phyloP scores from a whole-genome alignment of 495 filamentous ascomycete species.

The Penicillium lagena region DNA sequence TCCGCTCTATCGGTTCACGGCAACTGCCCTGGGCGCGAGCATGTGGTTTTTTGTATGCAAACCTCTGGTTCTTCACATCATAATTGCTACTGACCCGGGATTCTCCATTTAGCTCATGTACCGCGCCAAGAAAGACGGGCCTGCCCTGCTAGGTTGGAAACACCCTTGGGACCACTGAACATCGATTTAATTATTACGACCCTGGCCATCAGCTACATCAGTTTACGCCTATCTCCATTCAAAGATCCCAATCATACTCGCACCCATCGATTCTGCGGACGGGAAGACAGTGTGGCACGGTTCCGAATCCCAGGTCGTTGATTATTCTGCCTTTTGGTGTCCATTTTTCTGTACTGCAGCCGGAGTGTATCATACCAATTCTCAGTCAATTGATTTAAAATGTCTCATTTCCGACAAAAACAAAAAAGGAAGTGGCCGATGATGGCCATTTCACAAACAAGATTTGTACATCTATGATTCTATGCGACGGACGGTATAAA shows the following conservation, averaged over 20 bases:
- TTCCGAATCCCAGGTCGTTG: no score
- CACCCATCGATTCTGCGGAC: no score
- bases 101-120: conserved; percentile 71
- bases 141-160: conserved; percentile 86
- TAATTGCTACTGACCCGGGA: conserved; percentile 9
- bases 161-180: conserved; percentile 97
- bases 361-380: conserved; percentile 24
- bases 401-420: no score
- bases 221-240: no score
- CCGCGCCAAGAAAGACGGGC: conserved; percentile 86
- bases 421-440: no score
- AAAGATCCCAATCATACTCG: no score
- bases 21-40: conserved; percentile 80
- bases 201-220: no score
- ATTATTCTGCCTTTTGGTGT: no score
- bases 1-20: conserved; percentile 74
- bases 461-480: no score
- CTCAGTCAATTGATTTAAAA: not conserved
- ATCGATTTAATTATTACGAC: not conserved
- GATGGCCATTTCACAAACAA: no score
- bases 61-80: not conserved
- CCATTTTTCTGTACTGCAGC: conserved; percentile 1
- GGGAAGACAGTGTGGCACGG: no score
- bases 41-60: conserved; percentile 98
- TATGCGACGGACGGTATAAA: not conserved